These are phyloP conservation scores for Phoma sp. DNA, from an alignment of 2,329 filamentous ascomycete genomes.

Conservation along the genomic window DNA sequence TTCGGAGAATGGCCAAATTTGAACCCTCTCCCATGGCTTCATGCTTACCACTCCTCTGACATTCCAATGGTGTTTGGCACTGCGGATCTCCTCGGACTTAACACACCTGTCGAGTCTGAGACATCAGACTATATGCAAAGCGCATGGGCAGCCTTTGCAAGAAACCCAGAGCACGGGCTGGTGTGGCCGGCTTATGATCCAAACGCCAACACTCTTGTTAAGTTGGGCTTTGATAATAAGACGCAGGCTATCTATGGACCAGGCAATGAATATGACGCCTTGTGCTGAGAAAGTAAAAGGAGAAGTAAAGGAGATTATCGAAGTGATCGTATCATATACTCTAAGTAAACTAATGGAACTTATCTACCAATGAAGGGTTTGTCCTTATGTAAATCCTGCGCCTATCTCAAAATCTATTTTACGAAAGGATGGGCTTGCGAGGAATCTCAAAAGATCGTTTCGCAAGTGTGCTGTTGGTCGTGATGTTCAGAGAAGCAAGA, in stretches of 20 bases:
- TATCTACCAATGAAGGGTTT: no score
- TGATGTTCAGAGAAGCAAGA: background rate
- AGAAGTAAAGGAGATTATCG: no score
- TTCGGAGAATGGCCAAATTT: slow-evolving; percentile 31
- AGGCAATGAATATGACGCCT: slow-evolving; percentile 30
- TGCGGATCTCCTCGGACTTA: slow-evolving; percentile 20
- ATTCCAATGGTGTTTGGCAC: slow-evolving; percentile 39
- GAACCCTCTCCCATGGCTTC: slow-evolving; percentile 28
- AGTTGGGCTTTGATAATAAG: slow-evolving; percentile 29
- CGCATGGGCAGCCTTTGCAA: slow-evolving; percentile 40
- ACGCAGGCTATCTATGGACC: slow-evolving; percentile 43
- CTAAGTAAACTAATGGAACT: no score
- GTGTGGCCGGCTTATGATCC: slow-evolving; percentile 28
- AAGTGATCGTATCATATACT: no score
- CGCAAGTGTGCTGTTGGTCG: background rate
- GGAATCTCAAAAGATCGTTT: slow-evolving; percentile 3
- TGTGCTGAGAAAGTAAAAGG: no score
- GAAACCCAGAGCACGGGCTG: slow-evolving; percentile 35
- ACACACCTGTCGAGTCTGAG: slow-evolving; percentile 32
- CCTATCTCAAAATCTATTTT: background rate
- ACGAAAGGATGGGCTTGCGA: background rate
- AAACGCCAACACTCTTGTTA: slow-evolving; percentile 21
- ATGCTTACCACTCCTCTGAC: slow-evolving; percentile 34
- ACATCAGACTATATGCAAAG: slow-evolving; percentile 43
- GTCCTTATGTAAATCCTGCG: no score